Conservation (phyloP, 768 basidiomycete genomes). For the Filobasidium floriforme region DNA sequence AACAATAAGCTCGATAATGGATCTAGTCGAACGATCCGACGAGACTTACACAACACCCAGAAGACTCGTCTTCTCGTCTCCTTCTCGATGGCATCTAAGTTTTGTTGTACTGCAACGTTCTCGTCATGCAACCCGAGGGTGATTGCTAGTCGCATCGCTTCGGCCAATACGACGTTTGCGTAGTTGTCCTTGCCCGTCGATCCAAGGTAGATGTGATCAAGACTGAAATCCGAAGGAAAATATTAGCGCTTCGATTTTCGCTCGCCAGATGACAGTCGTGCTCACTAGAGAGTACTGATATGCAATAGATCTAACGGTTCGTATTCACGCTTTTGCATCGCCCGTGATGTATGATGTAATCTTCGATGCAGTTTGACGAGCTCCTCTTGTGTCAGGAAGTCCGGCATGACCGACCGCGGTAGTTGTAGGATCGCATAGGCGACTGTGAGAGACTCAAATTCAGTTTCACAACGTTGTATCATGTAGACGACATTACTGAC, state of each 20-base stretch:
- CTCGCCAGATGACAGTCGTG: background rate
- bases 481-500: slow-evolving; percentile 18
- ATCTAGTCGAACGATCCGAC: background rate
- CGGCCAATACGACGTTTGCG: slow-evolving; percentile 27
- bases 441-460: slow-evolving; percentile 15
- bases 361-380: slow-evolving; percentile 26
- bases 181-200: slow-evolving; percentile 24
- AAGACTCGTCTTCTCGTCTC: slow-evolving; percentile 31
- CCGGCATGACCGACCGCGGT: slow-evolving; percentile 26
- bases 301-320: slow-evolving; percentile 20
- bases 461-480: background rate
- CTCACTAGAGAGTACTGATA: slow-evolving; percentile 30
- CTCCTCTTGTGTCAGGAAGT: slow-evolving; percentile 22
- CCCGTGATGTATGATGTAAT: slow-evolving; percentile 22
- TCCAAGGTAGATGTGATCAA: slow-evolving; percentile 33
- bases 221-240: slow-evolving; percentile 15
- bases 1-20: background rate
- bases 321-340: slow-evolving; percentile 23
- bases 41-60: slow-evolving; percentile 30
- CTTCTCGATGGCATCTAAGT: slow-evolving; percentile 22
- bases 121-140: slow-evolving; percentile 29
- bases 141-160: slow-evolving; percentile 27
- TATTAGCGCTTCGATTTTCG: too few relatives aligned
- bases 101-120: slow-evolving; percentile 15
- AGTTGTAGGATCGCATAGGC: slow-evolving; percentile 31